Evolutionary conservation across 108 stramenopile genomes (phyloP).

Genomic region (Skeletonema potamos): DNA sequence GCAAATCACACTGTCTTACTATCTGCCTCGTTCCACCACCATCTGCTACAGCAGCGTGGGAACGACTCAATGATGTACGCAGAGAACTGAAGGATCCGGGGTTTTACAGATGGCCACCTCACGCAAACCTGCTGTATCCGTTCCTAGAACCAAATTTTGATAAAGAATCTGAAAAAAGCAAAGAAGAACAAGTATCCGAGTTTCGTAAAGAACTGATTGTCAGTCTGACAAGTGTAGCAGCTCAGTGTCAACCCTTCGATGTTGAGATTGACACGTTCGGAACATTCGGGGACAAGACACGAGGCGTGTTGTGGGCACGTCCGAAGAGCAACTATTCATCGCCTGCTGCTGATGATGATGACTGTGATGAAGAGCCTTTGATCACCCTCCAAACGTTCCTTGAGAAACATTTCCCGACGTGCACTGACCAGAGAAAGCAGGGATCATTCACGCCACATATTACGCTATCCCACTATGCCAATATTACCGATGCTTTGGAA

Average conservation of each 20-base stretch:
- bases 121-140: slow-evolving; percentile 81
- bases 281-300: slow-evolving; percentile 67
- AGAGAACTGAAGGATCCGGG: slow-evolving; percentile 72
- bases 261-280: slow-evolving; percentile 62
- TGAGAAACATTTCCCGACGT: slow-evolving; percentile 66
- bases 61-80: slow-evolving; percentile 48
- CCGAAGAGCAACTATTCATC: slow-evolving; percentile 40
- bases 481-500: slow-evolving; percentile 48
- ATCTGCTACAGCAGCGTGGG: slow-evolving; percentile 54
- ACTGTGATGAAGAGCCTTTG: slow-evolving; percentile 45
- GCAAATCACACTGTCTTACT: slow-evolving; percentile 51
- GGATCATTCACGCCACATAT: slow-evolving; percentile 73
- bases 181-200: slow-evolving; percentile 11
- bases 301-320: slow-evolving; percentile 78
- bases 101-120: slow-evolving; percentile 83
- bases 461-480: slow-evolving; percentile 74
- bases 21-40: slow-evolving; percentile 79
- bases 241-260: slow-evolving; percentile 53
- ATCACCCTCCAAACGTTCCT: slow-evolving; percentile 49
- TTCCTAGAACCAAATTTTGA: slow-evolving; percentile 49
- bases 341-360: not conserved
- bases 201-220: slow-evolving; percentile 14
- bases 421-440: slow-evolving; percentile 52
- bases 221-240: slow-evolving; percentile 34
- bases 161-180: slow-evolving; percentile 5